Base-by-base conservation (phyloP, 352 stramenopile species). In the Elongisporangium undulatum region DNA sequence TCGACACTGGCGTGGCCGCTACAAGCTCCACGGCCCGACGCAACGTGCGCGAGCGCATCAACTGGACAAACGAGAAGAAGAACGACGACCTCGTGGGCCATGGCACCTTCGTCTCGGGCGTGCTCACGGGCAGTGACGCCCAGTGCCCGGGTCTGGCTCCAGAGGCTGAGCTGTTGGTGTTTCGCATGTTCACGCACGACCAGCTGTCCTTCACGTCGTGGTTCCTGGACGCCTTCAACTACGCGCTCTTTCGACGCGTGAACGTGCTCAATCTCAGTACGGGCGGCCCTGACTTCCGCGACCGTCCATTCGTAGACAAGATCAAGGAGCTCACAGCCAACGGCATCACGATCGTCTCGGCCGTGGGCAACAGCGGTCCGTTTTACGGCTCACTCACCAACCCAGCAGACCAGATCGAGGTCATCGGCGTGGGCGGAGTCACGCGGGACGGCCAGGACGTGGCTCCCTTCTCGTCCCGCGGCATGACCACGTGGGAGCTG, bases 221-320 rank as follows among this genome's bases (percentile, higher is more conserved):
- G 89, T 95, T 95, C 65, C 73, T 96, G 4, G 89, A 96, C 55
- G 89, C 87, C 6, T 94, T 97, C 66, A 97, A 97, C 59, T 96
- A 95, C 62, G 83, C 87, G 17, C 58, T 96, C 5, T 92, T 86
- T 53, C 74, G 82, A 26, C 60, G 69, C 10, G 77, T 96, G 23
- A 71, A 96, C 34, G 72, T 93, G 23, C 61, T 97, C n/a, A 97
- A 97, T 61, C 73, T 95, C 20, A 95, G 84, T 56, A 90, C 89
- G 15, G 88, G 88, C 52, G 84, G 87, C 0, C 82, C 88, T 9
- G 89, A 95, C 45, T 95, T 95, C 45, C 73, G 74, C n/a, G 87
- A 96, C 55, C 53, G 79, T 16, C 89, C 89, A 29, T 96, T 96
- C 60, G 75, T 94, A n/a, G 85, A 96, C 22, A 96, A 96, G 71